A percentile compares a stretch with the other conserved stretches of the same genome.
Evolutionary conservation across 805 yeast species (phyloP).

Genomic region (Lachancea kluyveri): DNA sequence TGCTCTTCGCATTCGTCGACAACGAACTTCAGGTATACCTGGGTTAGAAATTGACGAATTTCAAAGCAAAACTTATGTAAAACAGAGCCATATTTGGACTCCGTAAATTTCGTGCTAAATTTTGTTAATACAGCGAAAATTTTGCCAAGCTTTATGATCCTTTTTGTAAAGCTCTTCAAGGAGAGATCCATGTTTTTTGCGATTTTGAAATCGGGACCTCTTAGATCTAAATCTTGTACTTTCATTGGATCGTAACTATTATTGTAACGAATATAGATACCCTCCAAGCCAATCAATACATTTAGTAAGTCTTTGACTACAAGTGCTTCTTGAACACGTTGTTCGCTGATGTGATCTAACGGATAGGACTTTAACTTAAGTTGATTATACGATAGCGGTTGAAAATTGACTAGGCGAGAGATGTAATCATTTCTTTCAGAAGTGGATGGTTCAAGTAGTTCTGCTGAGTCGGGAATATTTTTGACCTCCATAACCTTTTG

Average conservation of each 20-base stretch:
- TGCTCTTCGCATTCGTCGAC: slow-evolving; percentile 45
- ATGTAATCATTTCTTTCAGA: neutral
- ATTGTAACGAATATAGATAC: slow-evolving; percentile 64
- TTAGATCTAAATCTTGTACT: slow-evolving; percentile 8
- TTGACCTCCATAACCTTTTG: slow-evolving; percentile 7
- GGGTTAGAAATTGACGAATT: slow-evolving; percentile 40
- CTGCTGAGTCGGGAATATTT: slow-evolving; percentile 1
- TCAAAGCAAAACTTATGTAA: slow-evolving; percentile 67
- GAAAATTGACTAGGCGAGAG: slow-evolving; percentile 7
- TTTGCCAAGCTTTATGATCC: slow-evolving; percentile 57
- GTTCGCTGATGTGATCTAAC: slow-evolving; percentile 39
- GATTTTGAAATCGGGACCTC: slow-evolving; percentile 62
- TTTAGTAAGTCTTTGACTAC: slow-evolving; percentile 64
- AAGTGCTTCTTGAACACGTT: slow-evolving; percentile 63
- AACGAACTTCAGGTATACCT: slow-evolving; percentile 31
- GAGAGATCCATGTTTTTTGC: slow-evolving; percentile 69
- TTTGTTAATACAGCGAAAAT: slow-evolving; percentile 50
- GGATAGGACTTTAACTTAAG: slow-evolving; percentile 39
- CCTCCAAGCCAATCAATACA: slow-evolving; percentile 70
- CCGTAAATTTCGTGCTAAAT: slow-evolving; percentile 53
- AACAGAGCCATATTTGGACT: slow-evolving; percentile 59
- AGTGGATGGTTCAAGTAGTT: slow-evolving; percentile 1
- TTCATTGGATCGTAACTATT: slow-evolving; percentile 48
- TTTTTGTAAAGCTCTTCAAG: slow-evolving; percentile 60
- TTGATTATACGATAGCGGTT: slow-evolving; percentile 5